Evolutionary conservation across 345 rosid species (phyloP).

Genomic region (Euphorbia pulcherrima): DNA sequence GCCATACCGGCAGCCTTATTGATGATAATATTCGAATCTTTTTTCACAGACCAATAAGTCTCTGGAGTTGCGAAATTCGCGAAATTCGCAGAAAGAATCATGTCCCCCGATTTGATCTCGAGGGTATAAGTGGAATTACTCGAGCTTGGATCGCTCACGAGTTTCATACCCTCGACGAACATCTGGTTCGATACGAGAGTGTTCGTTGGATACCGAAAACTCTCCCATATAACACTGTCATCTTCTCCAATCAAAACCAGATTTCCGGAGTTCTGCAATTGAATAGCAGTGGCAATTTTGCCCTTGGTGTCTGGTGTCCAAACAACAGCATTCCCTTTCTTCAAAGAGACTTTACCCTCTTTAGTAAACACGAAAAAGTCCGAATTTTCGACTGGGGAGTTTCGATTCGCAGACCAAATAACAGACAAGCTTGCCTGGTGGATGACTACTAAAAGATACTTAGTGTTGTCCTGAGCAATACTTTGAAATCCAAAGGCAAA

Average conservation of each 20-base stretch:
- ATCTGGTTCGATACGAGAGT: slow-evolving; percentile 62
- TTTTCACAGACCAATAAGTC: slow-evolving; percentile 74
- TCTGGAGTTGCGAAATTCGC: slow-evolving; percentile 49
- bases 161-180: slow-evolving; percentile 66
- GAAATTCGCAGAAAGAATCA: slow-evolving; percentile 61
- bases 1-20: slow-evolving; percentile 45
- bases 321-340: slow-evolving; percentile 38
- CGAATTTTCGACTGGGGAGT: slow-evolving; percentile 54
- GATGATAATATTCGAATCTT: slow-evolving; percentile 36
- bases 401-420: slow-evolving; percentile 84
- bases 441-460: slow-evolving; percentile 48
- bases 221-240: slow-evolving; percentile 55
- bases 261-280: slow-evolving; percentile 76
- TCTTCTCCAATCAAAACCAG: slow-evolving; percentile 52
- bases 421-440: slow-evolving; percentile 33
- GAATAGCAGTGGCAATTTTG: slow-evolving; percentile 55
- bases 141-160: slow-evolving; percentile 44
- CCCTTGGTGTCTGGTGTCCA: slow-evolving; percentile 56
- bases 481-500: slow-evolving; percentile 59
- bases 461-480: slow-evolving; percentile 39
- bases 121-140: slow-evolving; percentile 61
- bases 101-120: slow-evolving; percentile 72
- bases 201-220: slow-evolving; percentile 79
- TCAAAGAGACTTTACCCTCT: slow-evolving; percentile 54
- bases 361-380: slow-evolving; percentile 50